These are phyloP conservation scores for Pleurostoma richardsiae DNA, from an alignment of 2,329 filamentous ascomycete genomes.

Conservation along the genomic window DNA sequence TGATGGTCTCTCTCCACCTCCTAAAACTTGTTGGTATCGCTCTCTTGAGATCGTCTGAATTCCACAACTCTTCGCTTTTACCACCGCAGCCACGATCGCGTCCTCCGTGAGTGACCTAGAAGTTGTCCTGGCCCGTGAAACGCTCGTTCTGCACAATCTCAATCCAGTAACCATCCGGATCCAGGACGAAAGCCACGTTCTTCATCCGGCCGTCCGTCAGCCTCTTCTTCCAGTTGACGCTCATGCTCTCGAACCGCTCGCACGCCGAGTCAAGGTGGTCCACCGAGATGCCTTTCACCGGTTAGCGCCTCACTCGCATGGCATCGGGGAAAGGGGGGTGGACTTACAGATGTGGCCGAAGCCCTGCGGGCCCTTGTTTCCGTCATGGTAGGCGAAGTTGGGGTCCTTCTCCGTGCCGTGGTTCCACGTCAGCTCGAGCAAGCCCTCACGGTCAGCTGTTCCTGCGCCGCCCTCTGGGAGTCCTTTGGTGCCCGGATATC, in stretches of 20 bases:
- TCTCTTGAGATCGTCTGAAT: too few relatives aligned
- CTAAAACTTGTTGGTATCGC: background rate
- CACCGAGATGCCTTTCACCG: constrained; percentile 61
- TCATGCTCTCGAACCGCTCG: constrained; percentile 73
- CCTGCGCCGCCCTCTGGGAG: constrained; percentile 43
- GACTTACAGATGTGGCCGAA: constrained; percentile 86
- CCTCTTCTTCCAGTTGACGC: constrained; percentile 90
- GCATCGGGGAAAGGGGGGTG: background rate
- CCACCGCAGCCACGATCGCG: background rate
- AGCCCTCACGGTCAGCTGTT: constrained; percentile 67
- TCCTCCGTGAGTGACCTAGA: constrained; percentile 25
- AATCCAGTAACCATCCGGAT: constrained; percentile 84
- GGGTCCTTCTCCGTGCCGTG: constrained; percentile 81
- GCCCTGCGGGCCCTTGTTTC: constrained; percentile 86
- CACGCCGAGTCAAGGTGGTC: constrained; percentile 89
- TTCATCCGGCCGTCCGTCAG: constrained; percentile 90
- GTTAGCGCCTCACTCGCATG: background rate
- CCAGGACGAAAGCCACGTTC: constrained; percentile 86
- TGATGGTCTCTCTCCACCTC: too few relatives aligned
- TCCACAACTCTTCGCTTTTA: too few relatives aligned
- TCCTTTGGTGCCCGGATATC: constrained; percentile 60
- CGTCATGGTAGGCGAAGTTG: constrained; percentile 82
- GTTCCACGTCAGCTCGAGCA: constrained; percentile 88
- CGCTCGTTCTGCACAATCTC: constrained; percentile 75
- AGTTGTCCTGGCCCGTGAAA: constrained; percentile 49